These are phyloP conservation scores for Xylaria sp. DNA, from an alignment of 2,329 filamentous ascomycete genomes.

Conservation along the genomic window DNA sequence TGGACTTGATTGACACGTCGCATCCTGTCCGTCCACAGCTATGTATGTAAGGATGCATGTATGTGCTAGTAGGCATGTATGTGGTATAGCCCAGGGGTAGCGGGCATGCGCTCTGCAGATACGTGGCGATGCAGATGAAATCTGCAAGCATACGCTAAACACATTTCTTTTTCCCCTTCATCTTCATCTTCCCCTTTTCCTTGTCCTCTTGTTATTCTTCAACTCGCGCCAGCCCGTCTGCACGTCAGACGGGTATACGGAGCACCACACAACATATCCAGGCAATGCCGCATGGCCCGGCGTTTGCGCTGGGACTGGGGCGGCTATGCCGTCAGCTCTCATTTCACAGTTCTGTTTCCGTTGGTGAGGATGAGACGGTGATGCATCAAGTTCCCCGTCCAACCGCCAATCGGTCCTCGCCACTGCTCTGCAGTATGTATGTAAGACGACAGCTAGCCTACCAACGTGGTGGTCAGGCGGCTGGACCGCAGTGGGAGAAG, in stretches of 20 bases:
- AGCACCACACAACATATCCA: neutral
- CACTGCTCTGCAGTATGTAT: constrained; percentile 24
- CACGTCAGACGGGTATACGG: constrained; percentile 6
- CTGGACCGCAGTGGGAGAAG: constrained; percentile 5
- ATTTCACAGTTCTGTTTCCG: too few species aligned
- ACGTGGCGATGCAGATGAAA: constrained; percentile 8
- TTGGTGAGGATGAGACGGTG: neutral
- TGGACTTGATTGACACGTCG: neutral
- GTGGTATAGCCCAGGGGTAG: neutral
- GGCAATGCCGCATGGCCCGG: neutral
- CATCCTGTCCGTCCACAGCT: too few species aligned
- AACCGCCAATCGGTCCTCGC: constrained; percentile 23
- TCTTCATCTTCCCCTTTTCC: too few species aligned
- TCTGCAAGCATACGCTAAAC: constrained; percentile 2
- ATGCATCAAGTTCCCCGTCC: neutral
- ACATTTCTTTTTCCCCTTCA: neutral
- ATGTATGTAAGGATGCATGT: too few species aligned
- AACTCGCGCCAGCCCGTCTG: neutral
- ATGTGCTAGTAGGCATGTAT: too few species aligned
- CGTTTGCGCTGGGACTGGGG: neutral
- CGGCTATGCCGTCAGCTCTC: neutral
- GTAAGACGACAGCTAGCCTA: constrained; percentile 12
- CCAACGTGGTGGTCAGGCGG: constrained; percentile 27
- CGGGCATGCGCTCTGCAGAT: neutral
- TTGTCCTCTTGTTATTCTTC: too few species aligned